A percentile compares a stretch with the other conserved stretches of the same genome.
Evolutionary conservation across 176 grass and related monocot species (phyloP).

Genomic region (Oryza meyeriana): DNA sequence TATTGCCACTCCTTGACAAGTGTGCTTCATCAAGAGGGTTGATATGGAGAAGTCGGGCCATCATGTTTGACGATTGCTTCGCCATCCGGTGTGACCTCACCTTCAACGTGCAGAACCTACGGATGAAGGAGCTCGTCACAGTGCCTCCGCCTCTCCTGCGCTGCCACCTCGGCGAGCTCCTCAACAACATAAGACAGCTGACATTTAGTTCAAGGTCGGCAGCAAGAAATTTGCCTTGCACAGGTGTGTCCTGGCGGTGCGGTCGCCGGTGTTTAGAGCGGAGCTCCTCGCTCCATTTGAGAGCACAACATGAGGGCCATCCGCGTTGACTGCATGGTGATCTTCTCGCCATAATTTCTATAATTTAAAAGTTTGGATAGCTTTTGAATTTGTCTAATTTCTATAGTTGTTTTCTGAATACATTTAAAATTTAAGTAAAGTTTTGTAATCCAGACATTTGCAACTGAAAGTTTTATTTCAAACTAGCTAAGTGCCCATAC

Average conservation of each 20-base stretch:
- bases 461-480: too few species aligned
- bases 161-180: slow-evolving; percentile 12
- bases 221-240: slow-evolving; percentile 8
- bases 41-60: background rate
- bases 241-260: slow-evolving; percentile 25
- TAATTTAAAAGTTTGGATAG: too few species aligned
- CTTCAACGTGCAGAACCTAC: background rate
- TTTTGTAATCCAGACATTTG: too few species aligned
- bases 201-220: slow-evolving; percentile 31
- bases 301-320: slow-evolving; percentile 3
- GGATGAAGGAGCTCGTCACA: background rate
- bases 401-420: too few species aligned
- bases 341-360: too few species aligned
- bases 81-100: slow-evolving; percentile 1
- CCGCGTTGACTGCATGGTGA: slow-evolving; percentile 33
- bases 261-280: slow-evolving; percentile 39
- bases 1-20: too few species aligned
- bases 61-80: slow-evolving; percentile 3
- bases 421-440: too few species aligned
- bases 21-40: background rate
- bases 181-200: background rate
- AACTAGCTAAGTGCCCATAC: too few species aligned
- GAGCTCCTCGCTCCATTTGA: slow-evolving; percentile 26
- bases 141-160: background rate
- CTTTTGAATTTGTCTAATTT: too few species aligned